Evolutionary conservation across 192 early-diverging fungal species (phyloP).

Genomic region (Coemansia sp.): DNA sequence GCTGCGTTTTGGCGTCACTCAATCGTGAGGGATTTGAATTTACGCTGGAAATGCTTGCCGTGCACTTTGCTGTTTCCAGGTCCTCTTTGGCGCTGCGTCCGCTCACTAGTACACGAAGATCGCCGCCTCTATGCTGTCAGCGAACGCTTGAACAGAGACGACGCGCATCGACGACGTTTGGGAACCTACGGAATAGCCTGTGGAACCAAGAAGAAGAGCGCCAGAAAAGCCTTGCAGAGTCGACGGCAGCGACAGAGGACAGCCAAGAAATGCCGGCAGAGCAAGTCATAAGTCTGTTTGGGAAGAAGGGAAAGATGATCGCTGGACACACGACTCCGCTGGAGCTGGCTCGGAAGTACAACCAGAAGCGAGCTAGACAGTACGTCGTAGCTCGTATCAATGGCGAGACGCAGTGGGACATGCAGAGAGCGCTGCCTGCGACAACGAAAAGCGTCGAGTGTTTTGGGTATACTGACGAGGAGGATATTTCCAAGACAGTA

Average conservation of each 20-base stretch:
- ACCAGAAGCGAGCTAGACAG: constrained; percentile 51
- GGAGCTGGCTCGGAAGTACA: constrained; percentile 54
- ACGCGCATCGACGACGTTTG: background rate
- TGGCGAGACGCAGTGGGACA: constrained; percentile 52
- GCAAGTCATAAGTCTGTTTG: background rate
- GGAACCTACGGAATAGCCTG: constrained; percentile 2
- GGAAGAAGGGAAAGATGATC: constrained; percentile 1
- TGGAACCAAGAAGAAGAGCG: constrained; percentile 36
- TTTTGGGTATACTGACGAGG: constrained; percentile 48
- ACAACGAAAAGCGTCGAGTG: constrained; percentile 33
- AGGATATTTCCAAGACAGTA: constrained; percentile 42
- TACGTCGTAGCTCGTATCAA: constrained; percentile 55
- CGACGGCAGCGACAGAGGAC: background rate
- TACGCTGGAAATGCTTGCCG: constrained; percentile 7
- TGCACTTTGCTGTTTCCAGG: background rate
- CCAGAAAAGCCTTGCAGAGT: constrained; percentile 1
- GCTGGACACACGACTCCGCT: constrained; percentile 43
- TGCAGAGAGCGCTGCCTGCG: constrained; percentile 53
- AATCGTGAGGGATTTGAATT: background rate
- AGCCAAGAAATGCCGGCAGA: background rate
- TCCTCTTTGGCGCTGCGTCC: background rate
- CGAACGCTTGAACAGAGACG: background rate
- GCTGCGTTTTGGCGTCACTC: background rate
- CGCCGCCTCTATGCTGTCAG: background rate
- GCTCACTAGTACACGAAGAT: background rate